These are phyloP conservation scores for Pulveroboletus frians DNA, from an alignment of 768 basidiomycete genomes.

Conservation along the genomic window DNA sequence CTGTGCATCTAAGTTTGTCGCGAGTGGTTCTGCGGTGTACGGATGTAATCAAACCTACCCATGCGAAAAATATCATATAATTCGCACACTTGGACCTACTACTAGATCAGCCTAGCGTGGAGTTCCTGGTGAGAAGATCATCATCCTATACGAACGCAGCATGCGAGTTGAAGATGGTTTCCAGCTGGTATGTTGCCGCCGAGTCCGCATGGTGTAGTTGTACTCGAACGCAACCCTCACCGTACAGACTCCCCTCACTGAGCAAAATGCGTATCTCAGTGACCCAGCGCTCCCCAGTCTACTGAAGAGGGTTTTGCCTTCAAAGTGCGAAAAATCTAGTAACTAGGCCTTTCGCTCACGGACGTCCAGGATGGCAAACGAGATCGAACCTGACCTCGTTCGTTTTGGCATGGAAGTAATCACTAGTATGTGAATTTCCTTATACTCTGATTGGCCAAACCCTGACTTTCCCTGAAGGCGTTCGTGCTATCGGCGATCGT, in stretches of 20 bases:
- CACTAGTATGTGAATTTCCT: conserved; percentile 37
- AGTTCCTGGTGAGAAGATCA: background rate
- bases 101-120: background rate
- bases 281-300: conserved; percentile 61
- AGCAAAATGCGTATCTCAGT: conserved; percentile 54
- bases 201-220: background rate
- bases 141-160: background rate
- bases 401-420: conserved; percentile 53
- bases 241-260: conserved; percentile 45
- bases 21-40: background rate
- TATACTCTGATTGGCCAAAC: background rate
- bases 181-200: conserved; percentile 41
- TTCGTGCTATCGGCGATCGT: conserved; percentile 44
- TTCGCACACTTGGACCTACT: background rate
- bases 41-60: background rate
- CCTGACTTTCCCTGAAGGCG: conserved; percentile 32
- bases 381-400: conserved; percentile 57
- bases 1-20: background rate
- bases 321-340: conserved; percentile 28
- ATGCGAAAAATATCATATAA: conserved; percentile 1
- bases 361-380: conserved; percentile 36
- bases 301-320: conserved; percentile 52
- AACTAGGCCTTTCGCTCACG: background rate
- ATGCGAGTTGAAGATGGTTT: conserved; percentile 70
- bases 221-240: background rate